Conservation (phyloP, 1,284 basidiomycete genomes). For the Baeospora myosura region DNA sequence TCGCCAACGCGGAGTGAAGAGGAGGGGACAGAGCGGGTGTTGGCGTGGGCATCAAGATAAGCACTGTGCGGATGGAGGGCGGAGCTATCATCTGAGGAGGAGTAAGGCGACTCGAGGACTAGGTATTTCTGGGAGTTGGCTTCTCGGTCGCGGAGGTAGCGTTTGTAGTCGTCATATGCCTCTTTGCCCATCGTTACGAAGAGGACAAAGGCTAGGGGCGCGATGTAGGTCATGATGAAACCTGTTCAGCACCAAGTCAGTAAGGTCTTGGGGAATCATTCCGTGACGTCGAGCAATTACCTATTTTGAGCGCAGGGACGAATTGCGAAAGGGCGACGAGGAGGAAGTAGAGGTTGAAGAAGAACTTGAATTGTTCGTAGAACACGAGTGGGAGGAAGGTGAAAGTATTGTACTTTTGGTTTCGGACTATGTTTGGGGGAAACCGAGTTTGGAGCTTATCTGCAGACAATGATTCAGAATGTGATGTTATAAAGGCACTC, state of each 20-base stretch:
- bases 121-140: conserved; percentile 93
- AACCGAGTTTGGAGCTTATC: conserved; percentile 65
- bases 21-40: conserved; percentile 78
- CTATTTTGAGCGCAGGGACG: conserved; percentile 92
- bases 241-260: conserved; percentile 38
- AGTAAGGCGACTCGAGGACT: conserved; percentile 54
- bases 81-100: conserved; percentile 8
- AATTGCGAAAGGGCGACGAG: conserved; percentile 96
- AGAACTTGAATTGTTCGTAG: conserved; percentile 99
- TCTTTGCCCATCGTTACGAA: conserved; percentile 97
- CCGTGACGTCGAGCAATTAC: too few relatives aligned
- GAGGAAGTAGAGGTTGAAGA: conserved; percentile 99
- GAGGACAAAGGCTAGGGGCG: conserved; percentile 92
- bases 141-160: conserved; percentile 85
- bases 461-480: conserved; percentile 19
- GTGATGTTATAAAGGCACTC: conserved; percentile 4
- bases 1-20: conserved; percentile 89
- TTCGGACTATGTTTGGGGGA: conserved; percentile 85
- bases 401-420: conserved; percentile 95
- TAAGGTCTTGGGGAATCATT: conserved; percentile 9
- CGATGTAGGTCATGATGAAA: conserved; percentile 94
- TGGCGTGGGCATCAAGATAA: conserved; percentile 34
- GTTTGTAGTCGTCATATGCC: conserved; percentile 95
- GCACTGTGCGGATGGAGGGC: conserved; percentile 20
- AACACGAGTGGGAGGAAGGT: conserved; percentile 95